These are phyloP conservation scores for Botrytis fragariae DNA, from an alignment of 2,329 filamentous ascomycete species.

Conservation along the genomic window DNA sequence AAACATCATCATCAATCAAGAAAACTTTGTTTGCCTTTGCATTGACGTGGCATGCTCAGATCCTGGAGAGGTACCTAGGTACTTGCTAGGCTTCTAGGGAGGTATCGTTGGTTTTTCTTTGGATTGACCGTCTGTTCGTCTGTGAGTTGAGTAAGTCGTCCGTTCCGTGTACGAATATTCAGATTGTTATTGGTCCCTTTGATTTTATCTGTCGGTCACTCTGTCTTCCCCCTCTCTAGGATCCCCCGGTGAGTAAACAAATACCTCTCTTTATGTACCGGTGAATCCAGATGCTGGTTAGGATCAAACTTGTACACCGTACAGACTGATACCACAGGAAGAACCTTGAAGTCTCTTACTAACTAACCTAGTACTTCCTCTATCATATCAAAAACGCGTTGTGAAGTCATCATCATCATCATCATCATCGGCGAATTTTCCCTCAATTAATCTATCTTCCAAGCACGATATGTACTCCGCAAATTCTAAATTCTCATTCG, in stretches of 20 bases:
- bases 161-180: not conserved
- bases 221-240: not conserved
- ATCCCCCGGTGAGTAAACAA: not conserved
- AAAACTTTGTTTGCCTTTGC: slow-evolving; percentile 6
- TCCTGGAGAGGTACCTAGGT: not conserved
- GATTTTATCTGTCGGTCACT: not conserved
- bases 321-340: not conserved
- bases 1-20: not conserved
- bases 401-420: not conserved
- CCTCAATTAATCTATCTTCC: not conserved
- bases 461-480: not conserved
- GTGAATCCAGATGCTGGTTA: not conserved
- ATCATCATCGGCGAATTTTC: not conserved
- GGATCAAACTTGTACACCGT: not conserved
- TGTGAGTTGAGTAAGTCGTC: not conserved
- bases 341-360: not conserved
- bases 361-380: not conserved
- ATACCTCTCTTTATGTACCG: not conserved
- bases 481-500: not conserved
- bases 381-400: not conserved
- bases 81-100: not conserved
- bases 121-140: not conserved
- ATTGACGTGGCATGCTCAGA: slow-evolving; percentile 12
- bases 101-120: not conserved
- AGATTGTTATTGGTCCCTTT: not conserved